Conservation (phyloP, 352 stramenopile species). For the Globisporangium emineosum region DNA sequence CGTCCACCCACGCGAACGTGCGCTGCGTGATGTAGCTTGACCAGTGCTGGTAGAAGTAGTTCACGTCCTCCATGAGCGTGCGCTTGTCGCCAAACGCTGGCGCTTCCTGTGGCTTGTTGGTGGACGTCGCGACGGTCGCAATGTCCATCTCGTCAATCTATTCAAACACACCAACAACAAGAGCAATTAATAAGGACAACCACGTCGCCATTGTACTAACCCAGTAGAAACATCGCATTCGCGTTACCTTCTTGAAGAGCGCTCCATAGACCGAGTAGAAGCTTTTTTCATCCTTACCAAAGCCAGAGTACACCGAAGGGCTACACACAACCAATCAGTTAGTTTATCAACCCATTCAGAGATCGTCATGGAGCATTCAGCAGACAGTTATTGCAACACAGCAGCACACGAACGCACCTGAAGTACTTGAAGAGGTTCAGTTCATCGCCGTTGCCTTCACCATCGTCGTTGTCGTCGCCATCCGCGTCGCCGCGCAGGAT, state of each 20-base stretch:
- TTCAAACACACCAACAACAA: constrained; percentile 2
- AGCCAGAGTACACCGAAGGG: constrained; percentile 70
- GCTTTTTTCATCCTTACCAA: constrained; percentile 64
- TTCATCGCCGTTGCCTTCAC: constrained; percentile 30
- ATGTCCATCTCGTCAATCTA: constrained; percentile 74
- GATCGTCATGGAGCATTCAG: not conserved
- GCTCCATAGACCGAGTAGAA: constrained; percentile 78
- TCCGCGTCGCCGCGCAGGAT: constrained; percentile 64
- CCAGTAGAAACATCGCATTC: not conserved
- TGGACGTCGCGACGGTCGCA: constrained; percentile 19
- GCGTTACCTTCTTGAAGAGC: constrained; percentile 62
- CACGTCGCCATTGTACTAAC: not conserved
- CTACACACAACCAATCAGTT: constrained; percentile 15
- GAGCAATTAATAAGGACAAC: constrained; percentile 3
- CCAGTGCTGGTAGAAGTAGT: constrained; percentile 80
- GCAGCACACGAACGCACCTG: constrained; percentile 28
- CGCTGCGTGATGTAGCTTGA: constrained; percentile 69
- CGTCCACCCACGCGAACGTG: constrained; percentile 74
- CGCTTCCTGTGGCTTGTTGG: constrained; percentile 17
- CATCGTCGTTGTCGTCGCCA: constrained; percentile 19
- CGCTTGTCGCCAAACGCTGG: constrained; percentile 46
- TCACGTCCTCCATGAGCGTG: constrained; percentile 50
- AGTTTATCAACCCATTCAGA: constrained; percentile 14
- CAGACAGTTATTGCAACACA: not conserved
- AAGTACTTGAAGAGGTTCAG: constrained; percentile 83